Conservation (phyloP, 352 stramenopile species). For the Globisporangium canariense region DNA sequence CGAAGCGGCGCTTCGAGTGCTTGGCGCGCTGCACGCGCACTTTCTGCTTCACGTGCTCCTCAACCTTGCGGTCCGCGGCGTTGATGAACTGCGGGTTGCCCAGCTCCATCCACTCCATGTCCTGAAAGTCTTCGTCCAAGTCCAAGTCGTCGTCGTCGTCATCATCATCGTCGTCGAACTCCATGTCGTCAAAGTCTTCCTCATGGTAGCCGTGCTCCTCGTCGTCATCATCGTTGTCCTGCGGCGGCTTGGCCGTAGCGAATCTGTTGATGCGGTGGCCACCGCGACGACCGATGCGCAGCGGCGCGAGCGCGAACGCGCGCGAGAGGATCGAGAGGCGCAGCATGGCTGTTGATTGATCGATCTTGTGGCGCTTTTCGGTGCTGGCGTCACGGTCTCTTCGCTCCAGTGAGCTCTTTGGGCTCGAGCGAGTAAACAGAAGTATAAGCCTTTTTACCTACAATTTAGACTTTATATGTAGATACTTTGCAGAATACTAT, state of each 20-base stretch:
- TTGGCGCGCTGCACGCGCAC: slow-evolving; percentile 77
- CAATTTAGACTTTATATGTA: not conserved
- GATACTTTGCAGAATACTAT: no score
- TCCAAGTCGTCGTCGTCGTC: slow-evolving; percentile 27
- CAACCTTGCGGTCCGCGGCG: slow-evolving; percentile 37
- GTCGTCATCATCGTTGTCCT: slow-evolving; percentile 22
- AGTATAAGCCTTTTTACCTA: not conserved
- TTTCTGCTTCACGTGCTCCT: slow-evolving; percentile 87
- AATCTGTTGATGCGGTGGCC: slow-evolving; percentile 18
- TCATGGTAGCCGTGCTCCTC: slow-evolving; percentile 41
- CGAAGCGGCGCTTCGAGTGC: slow-evolving; percentile 88
- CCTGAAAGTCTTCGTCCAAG: slow-evolving; percentile 20
- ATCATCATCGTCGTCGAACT: slow-evolving; percentile 43
- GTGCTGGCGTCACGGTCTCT: not conserved
- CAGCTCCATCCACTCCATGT: slow-evolving; percentile 14
- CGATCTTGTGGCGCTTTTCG: not conserved
- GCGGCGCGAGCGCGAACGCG: slow-evolving; percentile 39
- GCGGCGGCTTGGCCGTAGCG: slow-evolving; percentile 4
- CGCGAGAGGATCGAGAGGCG: slow-evolving; percentile 50
- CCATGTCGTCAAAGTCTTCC: slow-evolving; percentile 40
- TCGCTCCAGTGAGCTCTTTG: slow-evolving; percentile 11
- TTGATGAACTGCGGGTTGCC: slow-evolving; percentile 18
- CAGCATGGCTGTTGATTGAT: slow-evolving; percentile 37
- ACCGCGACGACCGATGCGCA: slow-evolving; percentile 29
- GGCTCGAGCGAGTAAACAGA: not conserved